Base-by-base conservation (phyloP, 768 basidiomycete genomes). In the Trametes meyenii region DNA sequence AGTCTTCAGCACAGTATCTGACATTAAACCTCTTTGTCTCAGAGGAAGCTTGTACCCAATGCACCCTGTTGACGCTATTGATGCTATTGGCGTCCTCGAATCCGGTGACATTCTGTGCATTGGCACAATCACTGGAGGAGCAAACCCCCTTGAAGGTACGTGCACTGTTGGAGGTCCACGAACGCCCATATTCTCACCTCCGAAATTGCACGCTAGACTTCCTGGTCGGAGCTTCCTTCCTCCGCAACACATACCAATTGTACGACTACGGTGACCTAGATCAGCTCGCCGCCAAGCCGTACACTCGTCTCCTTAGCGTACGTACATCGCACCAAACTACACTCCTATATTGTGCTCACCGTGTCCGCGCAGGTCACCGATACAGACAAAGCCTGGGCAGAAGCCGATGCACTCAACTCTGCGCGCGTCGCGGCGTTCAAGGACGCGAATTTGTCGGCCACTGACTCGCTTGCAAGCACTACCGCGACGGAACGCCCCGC, bases 231-330 rank as follows among this genome's bases (percentile, higher is more conserved):
- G 61, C 60, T 52, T 33, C 61, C 2, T 69, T 69, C 56, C 17
- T 69, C 50, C 50, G 68, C 16, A 69, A 67, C 56, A 55, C 57
- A 3, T 69, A 69, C 54, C 26, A 57, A 16, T n/a, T 69, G 2
- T 69, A 55, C 53, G 58, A 67, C 44, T 67, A 63, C 24, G 68
- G 68, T 12, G 43, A 39, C 44, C 49, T 46, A 2, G 26, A 33
- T 19, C n/a, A 36, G 23, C 17, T 55, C 49, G 23, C 16, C 24
- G 35, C 55, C 8, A n/a, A 48, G 26, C 42, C 26, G 6, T 11
- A 26, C 26, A 42, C 33, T 3, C 42, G 42, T 11, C 54, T 55
- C 17, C 43, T 55, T 5, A 44, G 43, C n/a, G 54, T 55, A n/a
- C 3, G 54, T 54, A 6, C 13, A 12, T 39, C 52, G 10, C 19